Evolutionary conservation across 305 asterid species (phyloP), one percentile per base, ranked within the genome.

Genomic region (Lippia alba): DNA sequence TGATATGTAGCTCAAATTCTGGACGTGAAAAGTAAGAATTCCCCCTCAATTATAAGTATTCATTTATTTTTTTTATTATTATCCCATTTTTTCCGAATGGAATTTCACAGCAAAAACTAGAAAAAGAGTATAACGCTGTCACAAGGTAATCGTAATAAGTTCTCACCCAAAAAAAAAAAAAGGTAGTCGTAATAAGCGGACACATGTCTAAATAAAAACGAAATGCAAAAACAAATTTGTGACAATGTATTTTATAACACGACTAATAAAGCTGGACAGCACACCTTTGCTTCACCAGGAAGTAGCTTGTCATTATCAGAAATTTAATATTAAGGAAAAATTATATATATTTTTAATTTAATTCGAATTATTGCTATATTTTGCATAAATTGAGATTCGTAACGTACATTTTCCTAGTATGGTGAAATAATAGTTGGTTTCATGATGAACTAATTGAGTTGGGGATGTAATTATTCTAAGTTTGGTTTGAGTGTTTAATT

Each of bases 291-390:
- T 49, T 64, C 66, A 24, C 24, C 15, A 45, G 41, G 62, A 56
- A 64, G 71, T 64, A 56, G 66, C 77, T 45, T 64, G 66, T 56
- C 32, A 72, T 55, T 56, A 55, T 72, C 66, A 64, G 66, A 20
- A 24, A 14, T 30, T 8, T 34, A 53, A 4, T 40, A 61, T 39
- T 61, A 24, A 1, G n/a, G 17, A 12, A 39, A 12, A 66, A 24
- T 7, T 9, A 32, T 7, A 0, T 5, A 1, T 6, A 34, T 8
- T 9, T 6, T 14, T 24, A 3, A n/a, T 14, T 15, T 66, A n/a
- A 24, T 24, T 24, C 30, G 3, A 24, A 36, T 39, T 32, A 41
- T 67, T 67, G 46, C 9, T 14, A 67, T 19, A 12, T 16, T 39
- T 19, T 24, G 30, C 63, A 53, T 18, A 60, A 54, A 54, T 9